Evolutionary conservation across 148 eudicot genomes (phyloP), one percentile per base, ranked within the genome.

Genomic region (Arbutus unedo): DNA sequence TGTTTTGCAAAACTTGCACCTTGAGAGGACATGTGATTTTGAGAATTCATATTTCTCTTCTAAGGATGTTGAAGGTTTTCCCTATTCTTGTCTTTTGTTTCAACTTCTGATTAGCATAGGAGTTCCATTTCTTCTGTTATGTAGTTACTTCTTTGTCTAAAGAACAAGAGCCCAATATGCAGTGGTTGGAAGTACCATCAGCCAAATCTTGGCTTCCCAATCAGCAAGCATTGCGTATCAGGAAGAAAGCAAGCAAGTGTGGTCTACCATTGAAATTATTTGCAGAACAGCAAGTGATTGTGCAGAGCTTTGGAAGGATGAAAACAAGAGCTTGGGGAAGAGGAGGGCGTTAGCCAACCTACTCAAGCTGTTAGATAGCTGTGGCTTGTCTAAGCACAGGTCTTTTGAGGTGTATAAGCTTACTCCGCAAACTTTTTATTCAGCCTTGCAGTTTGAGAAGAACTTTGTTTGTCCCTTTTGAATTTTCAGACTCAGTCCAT

Each of bases 301-400:
- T 85, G 86, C 89, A 59, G 90, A 90, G 66, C 87, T 93, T 70
- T 94, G 99, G 98, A 91, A 89, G 81, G 92, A 87, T 81, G 97
- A 91, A 84, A 90, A 75, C 70, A 96, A 90, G 87, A 89, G 83
- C 60, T 82, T 88, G 75, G 91, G 87, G 60, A 96, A 96, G 83
- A 90, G 90, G 82, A 92, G 97, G 87, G 93, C 91, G 67, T 90
- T 94, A 43, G 71, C 91, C 71, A 89, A 91, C 76, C 92, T 96
- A 43, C 85, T 93, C 44, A 91, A 94, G 82, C 89, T 92, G 49
- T 81, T 96, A 80, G 98, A 93, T 50, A 84, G 81, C 23, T 87
- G 86, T 84, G 99, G 98, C 45, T 85, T 96, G 83, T 88, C 93
- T 23, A 96, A 93, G 88, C 97, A 91, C 85, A 94, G 90, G 84